phyloP scores from a whole-genome alignment of 2,329 filamentous ascomycete genomes.

The Calonectria crousiana region DNA sequence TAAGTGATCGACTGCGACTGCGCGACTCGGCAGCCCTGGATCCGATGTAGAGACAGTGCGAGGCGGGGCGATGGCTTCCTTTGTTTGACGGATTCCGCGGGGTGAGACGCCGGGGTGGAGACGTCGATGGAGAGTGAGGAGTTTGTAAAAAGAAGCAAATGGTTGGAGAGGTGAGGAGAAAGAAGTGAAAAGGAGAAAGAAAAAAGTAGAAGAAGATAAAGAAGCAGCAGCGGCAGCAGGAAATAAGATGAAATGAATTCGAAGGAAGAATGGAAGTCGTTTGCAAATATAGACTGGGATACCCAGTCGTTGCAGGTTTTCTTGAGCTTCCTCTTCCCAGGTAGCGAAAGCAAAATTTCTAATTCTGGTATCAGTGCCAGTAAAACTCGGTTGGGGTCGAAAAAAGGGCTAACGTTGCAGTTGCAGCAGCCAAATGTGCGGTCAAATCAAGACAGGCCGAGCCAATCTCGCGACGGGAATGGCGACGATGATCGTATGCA shows the following conservation, averaged over 20 bases:
- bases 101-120: constrained; percentile 14
- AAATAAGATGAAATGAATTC: background rate
- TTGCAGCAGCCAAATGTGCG: constrained; percentile 5
- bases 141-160: background rate
- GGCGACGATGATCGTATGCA: constrained; percentile 43
- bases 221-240: background rate
- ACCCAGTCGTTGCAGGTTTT: constrained; percentile 16
- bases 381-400: constrained; percentile 21
- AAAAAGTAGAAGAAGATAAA: background rate
- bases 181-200: background rate
- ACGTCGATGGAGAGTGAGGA: background rate
- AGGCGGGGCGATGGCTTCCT: constrained; percentile 16
- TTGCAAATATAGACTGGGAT: constrained; percentile 4
- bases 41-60: constrained; percentile 14
- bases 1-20: background rate
- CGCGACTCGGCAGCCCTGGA: constrained; percentile 14
- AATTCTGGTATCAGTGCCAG: background rate
- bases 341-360: background rate
- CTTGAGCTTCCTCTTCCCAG: background rate
- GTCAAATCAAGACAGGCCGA: constrained; percentile 19
- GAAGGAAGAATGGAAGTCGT: background rate
- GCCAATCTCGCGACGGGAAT: constrained; percentile 33
- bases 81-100: constrained; percentile 20
- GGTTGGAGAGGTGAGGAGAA: background rate
- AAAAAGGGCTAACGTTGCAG: constrained; percentile 19